Conservation (phyloP, 2,329 filamentous ascomycete species). For the Knufia petricola region DNA sequence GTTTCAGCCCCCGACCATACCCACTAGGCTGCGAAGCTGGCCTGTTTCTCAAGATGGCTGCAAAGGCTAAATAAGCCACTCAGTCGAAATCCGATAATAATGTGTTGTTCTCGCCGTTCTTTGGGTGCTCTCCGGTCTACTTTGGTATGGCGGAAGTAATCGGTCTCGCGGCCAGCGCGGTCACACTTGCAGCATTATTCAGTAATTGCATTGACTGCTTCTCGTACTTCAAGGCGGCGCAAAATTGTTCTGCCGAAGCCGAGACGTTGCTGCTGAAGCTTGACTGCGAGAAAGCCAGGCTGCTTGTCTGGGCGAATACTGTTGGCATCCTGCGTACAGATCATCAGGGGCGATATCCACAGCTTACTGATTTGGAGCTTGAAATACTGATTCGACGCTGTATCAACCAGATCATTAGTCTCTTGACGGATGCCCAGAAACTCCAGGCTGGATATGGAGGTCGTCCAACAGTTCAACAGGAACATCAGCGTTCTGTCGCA, state of each 20-base stretch:
- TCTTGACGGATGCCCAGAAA: slow-evolving; percentile 1
- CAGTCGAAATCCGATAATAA: too few species aligned
- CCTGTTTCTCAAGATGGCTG: too few species aligned
- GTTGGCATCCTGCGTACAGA: not conserved
- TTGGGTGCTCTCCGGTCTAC: too few species aligned
- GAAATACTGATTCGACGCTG: not conserved
- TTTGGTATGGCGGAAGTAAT: slow-evolving; percentile 2
- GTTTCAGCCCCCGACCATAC: too few species aligned
- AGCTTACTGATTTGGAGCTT: not conserved
- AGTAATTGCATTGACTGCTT: slow-evolving; percentile 5
- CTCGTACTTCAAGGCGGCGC: not conserved
- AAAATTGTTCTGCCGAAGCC: not conserved
- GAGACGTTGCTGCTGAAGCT: slow-evolving; percentile 3
- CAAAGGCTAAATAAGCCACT: too few species aligned
- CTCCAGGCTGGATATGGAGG: slow-evolving; percentile 1
- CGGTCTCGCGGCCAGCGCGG: slow-evolving; percentile 1
- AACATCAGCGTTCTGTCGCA: not conserved
- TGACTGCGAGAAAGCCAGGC: slow-evolving; percentile 2
- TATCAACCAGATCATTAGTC: not conserved
- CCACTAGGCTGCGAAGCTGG: too few species aligned
- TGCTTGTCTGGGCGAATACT: slow-evolving; percentile 1
- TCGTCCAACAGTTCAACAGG: not conserved
- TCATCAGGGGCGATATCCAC: not conserved
- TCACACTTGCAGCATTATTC: slow-evolving; percentile 4
- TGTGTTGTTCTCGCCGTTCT: too few species aligned